phyloP scores from a whole-genome alignment of 2,329 filamentous ascomycete genomes.

The Colletotrichum sp. region DNA sequence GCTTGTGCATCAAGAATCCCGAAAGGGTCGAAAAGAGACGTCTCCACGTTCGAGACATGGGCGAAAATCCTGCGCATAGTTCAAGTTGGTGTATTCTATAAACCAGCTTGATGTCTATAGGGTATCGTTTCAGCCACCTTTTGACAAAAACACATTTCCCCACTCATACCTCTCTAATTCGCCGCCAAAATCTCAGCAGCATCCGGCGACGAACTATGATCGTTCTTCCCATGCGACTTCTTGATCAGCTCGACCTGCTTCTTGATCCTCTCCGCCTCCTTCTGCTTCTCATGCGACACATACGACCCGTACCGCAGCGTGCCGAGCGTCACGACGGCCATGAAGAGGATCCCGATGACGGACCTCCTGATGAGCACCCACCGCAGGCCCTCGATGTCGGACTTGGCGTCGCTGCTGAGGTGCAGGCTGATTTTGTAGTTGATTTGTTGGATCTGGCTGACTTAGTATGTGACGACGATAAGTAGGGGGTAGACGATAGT shows the following conservation, averaged over 20 bases:
- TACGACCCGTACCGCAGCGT: conserved; percentile 67
- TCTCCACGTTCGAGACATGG: too few relatives aligned
- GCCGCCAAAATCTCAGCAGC: conserved; percentile 64
- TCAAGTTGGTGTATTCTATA: too few relatives aligned
- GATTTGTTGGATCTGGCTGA: conserved; percentile 79
- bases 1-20: too few relatives aligned
- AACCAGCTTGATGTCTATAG: too few relatives aligned
- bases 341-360: conserved; percentile 69
- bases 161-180: conserved; percentile 40
- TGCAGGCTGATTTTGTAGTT: conserved; percentile 95
- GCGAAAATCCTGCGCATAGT: too few relatives aligned
- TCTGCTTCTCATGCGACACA: conserved; percentile 53
- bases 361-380: conserved; percentile 79
- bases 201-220: conserved; percentile 53
- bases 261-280: conserved; percentile 47
- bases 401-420: conserved; percentile 88
- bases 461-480: too few relatives aligned
- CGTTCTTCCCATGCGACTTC: conserved; percentile 49
- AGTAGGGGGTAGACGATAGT: too few relatives aligned
- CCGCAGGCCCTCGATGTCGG: conserved; percentile 87
- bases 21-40: too few relatives aligned
- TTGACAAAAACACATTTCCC: too few relatives aligned
- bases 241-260: conserved; percentile 48
- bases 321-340: conserved; percentile 65
- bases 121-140: too few relatives aligned